Conservation (phyloP, 306 rosid genomes). For the Prunus kanzakura region DNA sequence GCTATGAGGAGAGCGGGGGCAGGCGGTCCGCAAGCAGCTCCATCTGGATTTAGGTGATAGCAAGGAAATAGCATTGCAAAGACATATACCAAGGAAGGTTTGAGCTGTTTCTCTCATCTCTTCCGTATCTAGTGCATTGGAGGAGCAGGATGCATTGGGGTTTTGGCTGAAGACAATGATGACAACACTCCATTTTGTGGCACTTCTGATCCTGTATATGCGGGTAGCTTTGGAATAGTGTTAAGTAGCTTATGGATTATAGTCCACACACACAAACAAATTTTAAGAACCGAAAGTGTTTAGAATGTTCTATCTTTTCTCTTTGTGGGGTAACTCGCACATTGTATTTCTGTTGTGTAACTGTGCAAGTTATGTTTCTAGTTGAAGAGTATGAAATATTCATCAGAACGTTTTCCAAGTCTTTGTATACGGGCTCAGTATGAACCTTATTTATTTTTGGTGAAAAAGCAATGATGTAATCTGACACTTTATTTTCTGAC, state of each 20-base stretch:
- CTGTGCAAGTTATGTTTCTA: too few relatives aligned
- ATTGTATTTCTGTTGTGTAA: not conserved
- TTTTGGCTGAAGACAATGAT: not conserved
- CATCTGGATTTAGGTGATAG: conserved; percentile 68
- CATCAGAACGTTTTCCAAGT: not conserved
- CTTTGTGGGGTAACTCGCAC: not conserved
- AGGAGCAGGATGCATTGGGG: conserved; percentile 5
- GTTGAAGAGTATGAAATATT: not conserved
- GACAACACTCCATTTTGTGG: not conserved
- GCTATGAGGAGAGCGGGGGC: conserved; percentile 58
- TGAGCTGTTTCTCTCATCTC: conserved; percentile 16
- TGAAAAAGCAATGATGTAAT: not conserved
- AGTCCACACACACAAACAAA: not conserved
- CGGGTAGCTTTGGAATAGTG: not conserved
- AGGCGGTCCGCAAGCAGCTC: conserved; percentile 65
- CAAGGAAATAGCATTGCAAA: not conserved
- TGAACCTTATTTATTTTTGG: not conserved
- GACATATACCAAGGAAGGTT: not conserved
- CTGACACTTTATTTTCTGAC: not conserved
- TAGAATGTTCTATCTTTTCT: not conserved
- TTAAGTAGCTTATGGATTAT: not conserved
- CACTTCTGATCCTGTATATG: not conserved
- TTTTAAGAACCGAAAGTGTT: not conserved
- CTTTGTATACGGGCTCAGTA: not conserved
- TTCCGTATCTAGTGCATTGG: conserved; percentile 18